Base-by-base conservation (phyloP, 108 stramenopile genomes). In the Aurantiochytrium sp. region DNA sequence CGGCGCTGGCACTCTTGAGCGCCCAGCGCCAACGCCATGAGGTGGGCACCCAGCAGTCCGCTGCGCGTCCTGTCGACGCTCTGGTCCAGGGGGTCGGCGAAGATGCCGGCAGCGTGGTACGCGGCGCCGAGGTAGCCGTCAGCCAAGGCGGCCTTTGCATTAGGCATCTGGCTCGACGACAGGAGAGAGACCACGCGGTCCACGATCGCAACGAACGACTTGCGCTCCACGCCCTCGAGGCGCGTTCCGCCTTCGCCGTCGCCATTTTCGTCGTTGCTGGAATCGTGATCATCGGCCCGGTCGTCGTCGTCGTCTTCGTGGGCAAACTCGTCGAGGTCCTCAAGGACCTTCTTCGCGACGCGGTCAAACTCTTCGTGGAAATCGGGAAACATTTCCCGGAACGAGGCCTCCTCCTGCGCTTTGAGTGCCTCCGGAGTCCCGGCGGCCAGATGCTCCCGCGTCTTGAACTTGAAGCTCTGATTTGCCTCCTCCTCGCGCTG, bases 311-410 rank as follows among this genome's bases (percentile, higher is more conserved):
- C 2, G 3, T 42, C 10, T 15, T 6, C 54, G 21, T 52, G 45
- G 31, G n/a, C 86, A 4, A 68, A 17, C 24, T 36, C 17, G 36
- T 59, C 85, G 42, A 85, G 48, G 2, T 81, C 73, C 1, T 24
- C 42, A 12, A 81, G 24, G 30, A 81, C 73, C 39, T 81, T 24
- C 24, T 81, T 48, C 6, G 94, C 37, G 4, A 96, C 87, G 48
- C 68, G 90, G 34, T 92, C 55, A 69, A 94, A 97, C 37, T 95
- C 96, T 6, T 88, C 91, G 65, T 91, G 86, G 53, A 96, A 96
- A 87, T 97, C 95, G 22, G 97, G 97, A 86, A 98, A 98, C 68
- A 96, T 95, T 24, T 96, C 95, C 73, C 96, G 86, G 48, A 95
- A 94, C 32, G 92, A 86, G 65, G 85, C 87, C 86, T 96, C 94